Evolutionary conservation across 2,329 filamentous ascomycete genomes (phyloP), one percentile per base, ranked within the genome.

Genomic region (Microdochium nivale): DNA sequence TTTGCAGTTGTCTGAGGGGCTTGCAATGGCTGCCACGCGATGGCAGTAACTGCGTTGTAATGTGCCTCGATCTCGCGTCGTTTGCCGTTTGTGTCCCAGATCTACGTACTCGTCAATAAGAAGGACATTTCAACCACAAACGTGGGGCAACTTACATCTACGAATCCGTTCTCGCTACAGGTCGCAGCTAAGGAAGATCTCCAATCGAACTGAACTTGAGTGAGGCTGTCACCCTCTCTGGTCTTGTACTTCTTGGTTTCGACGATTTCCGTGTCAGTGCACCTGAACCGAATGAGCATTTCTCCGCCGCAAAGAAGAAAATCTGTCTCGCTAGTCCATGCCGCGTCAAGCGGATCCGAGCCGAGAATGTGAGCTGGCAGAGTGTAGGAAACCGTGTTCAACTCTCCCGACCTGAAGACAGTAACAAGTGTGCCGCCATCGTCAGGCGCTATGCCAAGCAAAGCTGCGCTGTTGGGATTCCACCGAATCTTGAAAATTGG

Each of bases 401-500:
- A 65, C 1, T 68, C 70, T 2, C 62, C 58, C 0, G 74, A 68
- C 14, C 71, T 71, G 58, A 81, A 80, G 25, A 84, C 70, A 0
- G 76, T 81, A n/a, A 84, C 68, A 2, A 80, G 65, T 9, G 78
- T 73, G 33, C 77, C 77, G 35, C 68, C 71, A 49, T 76, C 76
- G 52, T 78, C 74, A 0, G 80, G 79, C 2, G 78, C 78, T 46
- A 86, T 74, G 54, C 76, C 75, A 14, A 86, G 67, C 30, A 84
- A 72, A n/a, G 73, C 72, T 1, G 72, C 70, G 54, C 77, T 77
- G 55, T 67, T 73, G 2, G 76, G 76, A 60, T 80, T 84, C 81
- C 82, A 85, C 47, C 74, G 73, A 23, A 85, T 68, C 62, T 81
- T 83, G 58, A 82, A 76, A 48, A 85, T 71, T 14, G 81, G 81